Percentiles rank a stretch among this genome's conserved stretches.
phyloP scores from a whole-genome alignment of 192 early-diverging fungal genomes.

The Backusella psychrophila region DNA sequence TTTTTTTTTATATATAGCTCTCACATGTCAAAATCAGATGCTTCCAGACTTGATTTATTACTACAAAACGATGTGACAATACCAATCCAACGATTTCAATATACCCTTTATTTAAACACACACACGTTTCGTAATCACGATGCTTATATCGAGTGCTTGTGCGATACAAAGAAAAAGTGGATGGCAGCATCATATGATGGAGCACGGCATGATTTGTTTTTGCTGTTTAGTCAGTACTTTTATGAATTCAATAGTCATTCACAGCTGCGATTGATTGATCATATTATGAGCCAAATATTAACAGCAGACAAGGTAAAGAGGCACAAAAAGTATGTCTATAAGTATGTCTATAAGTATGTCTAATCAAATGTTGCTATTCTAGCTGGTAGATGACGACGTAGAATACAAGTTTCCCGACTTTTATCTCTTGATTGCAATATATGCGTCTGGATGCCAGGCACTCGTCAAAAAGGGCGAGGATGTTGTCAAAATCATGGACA shows the following conservation, averaged over 20 bases:
- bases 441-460: background rate
- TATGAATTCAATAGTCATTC: background rate
- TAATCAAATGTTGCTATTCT: background rate
- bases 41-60: background rate
- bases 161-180: background rate
- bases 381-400: background rate
- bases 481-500: background rate
- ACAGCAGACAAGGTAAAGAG: background rate
- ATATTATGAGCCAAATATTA: background rate
- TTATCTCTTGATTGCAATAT: background rate
- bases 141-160: background rate
- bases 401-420: background rate
- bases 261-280: background rate
- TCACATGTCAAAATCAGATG: background rate
- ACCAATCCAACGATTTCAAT: background rate
- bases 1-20: background rate
- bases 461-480: background rate
- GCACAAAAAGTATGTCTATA: too few relatives aligned
- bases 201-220: background rate
- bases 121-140: background rate
- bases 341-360: background rate
- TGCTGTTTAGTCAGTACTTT: background rate
- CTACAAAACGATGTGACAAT: background rate
- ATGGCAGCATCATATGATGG: background rate
- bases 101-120: background rate